Percentiles rank a stretch among this genome's conserved stretches.
phyloP scores from a whole-genome alignment of 305 asterid genomes.

The Stenogyne calaminthoides region DNA sequence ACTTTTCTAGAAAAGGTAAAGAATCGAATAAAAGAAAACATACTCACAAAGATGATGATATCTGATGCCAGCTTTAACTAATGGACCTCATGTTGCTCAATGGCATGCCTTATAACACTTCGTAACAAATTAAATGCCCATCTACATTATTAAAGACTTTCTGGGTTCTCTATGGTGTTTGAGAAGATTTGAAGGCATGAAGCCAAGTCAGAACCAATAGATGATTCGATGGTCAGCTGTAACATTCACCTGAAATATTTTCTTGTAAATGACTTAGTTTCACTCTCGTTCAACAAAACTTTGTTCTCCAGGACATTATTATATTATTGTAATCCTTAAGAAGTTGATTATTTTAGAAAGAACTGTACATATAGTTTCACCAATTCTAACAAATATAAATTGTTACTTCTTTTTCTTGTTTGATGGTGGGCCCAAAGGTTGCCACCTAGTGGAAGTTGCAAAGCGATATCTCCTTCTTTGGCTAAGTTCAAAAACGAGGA shows the following conservation, averaged over 20 bases:
- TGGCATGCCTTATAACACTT: slow-evolving; percentile 18
- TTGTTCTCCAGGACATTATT: neutral
- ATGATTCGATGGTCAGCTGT: slow-evolving; percentile 87
- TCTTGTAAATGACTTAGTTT: neutral
- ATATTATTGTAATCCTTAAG: neutral
- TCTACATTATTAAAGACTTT: slow-evolving; percentile 87
- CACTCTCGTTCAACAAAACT: neutral
- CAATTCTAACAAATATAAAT: neutral
- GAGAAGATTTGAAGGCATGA: slow-evolving; percentile 80
- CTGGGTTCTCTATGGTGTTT: slow-evolving; percentile 81
- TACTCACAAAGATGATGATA: slow-evolving; percentile 13
- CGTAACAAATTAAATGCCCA: slow-evolving; percentile 23
- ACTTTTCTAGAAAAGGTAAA: slow-evolving; percentile 12
- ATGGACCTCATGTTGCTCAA: neutral
- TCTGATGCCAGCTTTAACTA: slow-evolving; percentile 1
- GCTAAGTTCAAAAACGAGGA: too few relatives aligned
- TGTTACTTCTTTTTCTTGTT: neutral
- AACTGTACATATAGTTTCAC: too few relatives aligned
- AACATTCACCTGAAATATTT: slow-evolving; percentile 62
- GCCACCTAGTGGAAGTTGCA: neutral
- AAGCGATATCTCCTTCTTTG: neutral
- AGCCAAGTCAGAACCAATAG: slow-evolving; percentile 93
- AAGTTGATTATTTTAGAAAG: too few relatives aligned
- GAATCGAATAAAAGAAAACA: slow-evolving; percentile 25
- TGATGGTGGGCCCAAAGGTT: too few relatives aligned